Evolutionary conservation across 2,329 filamentous ascomycete genomes (phyloP), one percentile per base, ranked within the genome.

Genomic region (Chrysoporthe deuterocubensis): DNA sequence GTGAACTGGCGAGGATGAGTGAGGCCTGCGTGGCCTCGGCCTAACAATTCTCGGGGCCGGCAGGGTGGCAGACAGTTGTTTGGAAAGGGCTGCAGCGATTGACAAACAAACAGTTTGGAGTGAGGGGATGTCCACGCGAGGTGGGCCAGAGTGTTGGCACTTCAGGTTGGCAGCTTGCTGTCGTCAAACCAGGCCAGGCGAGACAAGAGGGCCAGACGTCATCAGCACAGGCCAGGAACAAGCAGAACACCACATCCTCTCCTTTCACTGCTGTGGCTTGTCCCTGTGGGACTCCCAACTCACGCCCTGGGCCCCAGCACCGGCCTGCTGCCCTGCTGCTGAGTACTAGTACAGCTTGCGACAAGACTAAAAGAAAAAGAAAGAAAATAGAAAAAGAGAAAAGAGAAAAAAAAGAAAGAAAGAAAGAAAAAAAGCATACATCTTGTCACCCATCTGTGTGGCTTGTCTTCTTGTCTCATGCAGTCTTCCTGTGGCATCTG

Each of bases 141-240:
- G 54, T 57, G 54, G 54, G 34, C 32, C 32, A 46, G 54, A 40
- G 54, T 40, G 54, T 57, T 57, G 54, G 34, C 34, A 54, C 3
- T 54, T 26, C 50, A 32, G 7, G 21, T 54, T 32, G 21, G 14
- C 48, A 52, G n/a, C 32, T 57, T 40, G 13, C 16, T 57, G 18
- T 57, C 7, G 21, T 13, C 26, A 43, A 40, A 50, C n/a, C 21
- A 11, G 43, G 54, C n/a, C 21, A 11, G 43, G 54, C 32, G 26
- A 52, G 18, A 56, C 48, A 40, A 64, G 2, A 34, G 46, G 13
- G 5, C 4, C 16, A 65, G 63, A 65, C 63, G 63, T 65, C 63
- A 65, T 65, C 56, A 59, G 21, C 34, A 1, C 50, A 60, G 40
- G 40, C 13, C 11, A 54, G 13, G 50, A 16, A 60, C 18, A 13